Conservation (phyloP, 495 filamentous ascomycete species). For the Tuber brumale region DNA sequence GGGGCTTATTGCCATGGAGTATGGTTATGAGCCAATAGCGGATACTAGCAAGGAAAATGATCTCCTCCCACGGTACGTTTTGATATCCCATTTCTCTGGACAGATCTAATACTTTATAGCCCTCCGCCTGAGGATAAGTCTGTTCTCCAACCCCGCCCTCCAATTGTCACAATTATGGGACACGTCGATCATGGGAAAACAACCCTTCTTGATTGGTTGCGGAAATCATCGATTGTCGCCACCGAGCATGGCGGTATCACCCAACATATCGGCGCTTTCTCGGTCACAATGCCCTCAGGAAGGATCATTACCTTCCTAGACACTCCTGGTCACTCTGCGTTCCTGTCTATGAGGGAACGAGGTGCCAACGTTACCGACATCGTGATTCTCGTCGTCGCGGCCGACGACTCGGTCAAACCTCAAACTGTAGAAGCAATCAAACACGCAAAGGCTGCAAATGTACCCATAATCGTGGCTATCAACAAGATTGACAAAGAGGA, state of each 20-base stretch:
- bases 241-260: constrained; percentile 96
- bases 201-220: constrained; percentile 86
- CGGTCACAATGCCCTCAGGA: constrained; percentile 73
- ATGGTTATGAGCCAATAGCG: constrained; percentile 85
- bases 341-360: constrained; percentile 89
- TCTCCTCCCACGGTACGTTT: constrained; percentile 53
- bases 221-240: constrained; percentile 83
- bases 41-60: constrained; percentile 62
- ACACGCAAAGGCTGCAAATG: constrained; percentile 80
- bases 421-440: constrained; percentile 96
- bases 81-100: neutral
- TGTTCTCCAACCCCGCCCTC: constrained; percentile 65
- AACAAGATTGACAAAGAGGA: constrained; percentile 92
- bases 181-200: constrained; percentile 99
- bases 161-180: constrained; percentile 98
- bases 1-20: constrained; percentile 83
- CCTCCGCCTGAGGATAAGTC: constrained; percentile 67
- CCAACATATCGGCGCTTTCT: constrained; percentile 99
- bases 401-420: constrained; percentile 95
- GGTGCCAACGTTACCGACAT: constrained; percentile 97
- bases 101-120: constrained; percentile 31
- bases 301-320: constrained; percentile 94
- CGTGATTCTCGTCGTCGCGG: constrained; percentile 89
- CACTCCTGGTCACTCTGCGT: constrained; percentile 93
- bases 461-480: constrained; percentile 96